These are phyloP conservation scores for Yamadazyma sp. DNA, from an alignment of 805 yeast genomes.

Conservation along the genomic window DNA sequence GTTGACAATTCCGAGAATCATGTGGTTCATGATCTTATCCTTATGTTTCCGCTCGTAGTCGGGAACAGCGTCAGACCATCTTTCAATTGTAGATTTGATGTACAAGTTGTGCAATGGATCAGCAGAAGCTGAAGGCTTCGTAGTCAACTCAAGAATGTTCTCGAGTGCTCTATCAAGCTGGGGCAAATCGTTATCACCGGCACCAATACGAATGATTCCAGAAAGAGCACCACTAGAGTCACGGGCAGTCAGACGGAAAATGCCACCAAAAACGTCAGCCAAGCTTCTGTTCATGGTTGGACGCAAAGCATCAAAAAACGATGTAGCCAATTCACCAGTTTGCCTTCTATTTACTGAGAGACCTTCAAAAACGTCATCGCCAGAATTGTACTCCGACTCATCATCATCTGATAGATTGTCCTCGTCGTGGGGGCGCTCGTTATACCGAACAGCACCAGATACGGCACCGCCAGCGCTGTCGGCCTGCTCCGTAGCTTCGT, in stretches of 20 bases:
- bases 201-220: slow-evolving; percentile 25
- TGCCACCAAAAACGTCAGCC: slow-evolving; percentile 17
- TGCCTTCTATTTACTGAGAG: slow-evolving; percentile 15
- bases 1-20: slow-evolving; percentile 42
- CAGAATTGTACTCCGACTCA: slow-evolving; percentile 2
- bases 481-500: background rate
- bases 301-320: slow-evolving; percentile 28
- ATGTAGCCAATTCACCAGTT: slow-evolving; percentile 23
- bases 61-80: slow-evolving; percentile 65
- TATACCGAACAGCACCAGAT: background rate
- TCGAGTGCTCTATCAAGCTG: slow-evolving; percentile 27
- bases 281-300: slow-evolving; percentile 22
- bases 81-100: slow-evolving; percentile 52
- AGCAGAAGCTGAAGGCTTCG: slow-evolving; percentile 10
- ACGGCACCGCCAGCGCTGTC: background rate
- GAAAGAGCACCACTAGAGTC: slow-evolving; percentile 21
- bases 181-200: slow-evolving; percentile 10
- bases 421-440: background rate
- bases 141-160: slow-evolving; percentile 17
- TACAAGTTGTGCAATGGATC: slow-evolving; percentile 25
- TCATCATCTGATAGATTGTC: slow-evolving; percentile 1
- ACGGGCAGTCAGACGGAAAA: slow-evolving; percentile 18
- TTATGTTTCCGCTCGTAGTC: slow-evolving; percentile 48
- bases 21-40: slow-evolving; percentile 21
- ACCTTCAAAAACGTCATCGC: slow-evolving; percentile 24